Evolutionary conservation across 1,284 basidiomycete species (phyloP), one percentile per base, ranked within the genome.

Genomic region (Austropuccinia psidii): DNA sequence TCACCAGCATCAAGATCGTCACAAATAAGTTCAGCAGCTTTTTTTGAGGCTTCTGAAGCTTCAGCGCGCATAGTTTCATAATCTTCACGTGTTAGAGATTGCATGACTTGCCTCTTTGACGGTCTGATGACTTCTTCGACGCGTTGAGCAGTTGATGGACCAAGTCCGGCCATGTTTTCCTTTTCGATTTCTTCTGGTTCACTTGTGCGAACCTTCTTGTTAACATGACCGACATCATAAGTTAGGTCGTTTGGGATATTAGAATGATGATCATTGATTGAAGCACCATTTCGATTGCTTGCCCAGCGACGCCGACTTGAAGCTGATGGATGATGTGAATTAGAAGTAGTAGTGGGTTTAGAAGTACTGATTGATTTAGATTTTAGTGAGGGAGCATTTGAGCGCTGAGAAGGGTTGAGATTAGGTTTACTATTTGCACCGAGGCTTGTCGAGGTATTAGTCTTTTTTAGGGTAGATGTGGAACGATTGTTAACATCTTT

Each of bases 1-100:
- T 98, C 95, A 73, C 93, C 94, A 3, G 87, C 89, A 78, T 98
- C 95, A 21, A 98, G 85, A 80, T 98, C 93, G 39, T 90, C 89
- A 93, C 84, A 86, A 0, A 84, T 84, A 29, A 81, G 80, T 77
- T 85, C 85, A 29, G 24, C 58, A 8, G 21, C 57, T 29, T 72
- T 61, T 54, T 54, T 19, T 13, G 24, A 11, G 17, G 17, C 50
- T 15, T n/a, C 13, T 9, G 29, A n/a, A 2, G 35, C 35, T 4
- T n/a, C 24, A 17, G 47, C 35, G 6, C 29, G 17, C 43, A 13
- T 45, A 11, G 13, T 45, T 54, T 54, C 13, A 15, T 54, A 24
- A 54, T 17, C 24, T 54, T 54, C 24, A 54, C 24, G 9, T 17
- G 39, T 64, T 13, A 19, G 21, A 9, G 13, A 21, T 2, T 43